Base-by-base conservation (phyloP, 202 grass and related monocot species). In the Tripidium arundinaceum region DNA sequence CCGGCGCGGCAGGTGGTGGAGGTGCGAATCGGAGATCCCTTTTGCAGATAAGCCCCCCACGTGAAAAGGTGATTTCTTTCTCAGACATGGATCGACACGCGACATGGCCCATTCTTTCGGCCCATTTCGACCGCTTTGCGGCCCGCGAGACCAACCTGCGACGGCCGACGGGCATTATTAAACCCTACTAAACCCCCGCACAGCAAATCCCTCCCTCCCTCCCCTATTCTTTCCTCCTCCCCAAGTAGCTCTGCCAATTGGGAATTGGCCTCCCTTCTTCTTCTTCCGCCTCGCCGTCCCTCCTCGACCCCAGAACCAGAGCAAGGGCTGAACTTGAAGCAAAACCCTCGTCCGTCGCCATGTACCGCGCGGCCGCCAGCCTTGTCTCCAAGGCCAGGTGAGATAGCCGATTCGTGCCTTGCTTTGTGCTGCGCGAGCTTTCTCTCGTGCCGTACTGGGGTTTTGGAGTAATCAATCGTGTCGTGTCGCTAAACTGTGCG, bases 351-450 rank as follows among this genome's bases (percentile, higher is more conserved):
- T 61, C 26, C 16, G 34, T 72, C 27, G 45, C 58, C 80, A 92
- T 92, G 90, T 86, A 89, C 78, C 86, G 90, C 58, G 86, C 65
- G 11, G 80, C 65, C 14, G 79, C 71, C 18, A 83, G 75, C 80
- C 70, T 92, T 66, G 83, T 76, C 65, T 86, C 86, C 60, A 89
- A 83, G 73, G 86, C 83, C 9, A 65, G 90, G 86, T 92, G 45
- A 83, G 80, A 72, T 52, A 29, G 14, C 7, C 25, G n/a, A 63
- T 54, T 54, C 52, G 8, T 13, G 14, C 3, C 22, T 50, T 27
- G 50, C 24, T 65, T 29, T 71, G 42, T 19, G 45, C 50, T 43
- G 34, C 12, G 42, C 29, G 43, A 5, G 33, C 38, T 82, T n/a
- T 42, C 16, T 13, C 5, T 61, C 4, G 26, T 28, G 22, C 49